Base-by-base conservation (phyloP, 2,329 filamentous ascomycete genomes). In the Cladobotryum mycophilum region DNA sequence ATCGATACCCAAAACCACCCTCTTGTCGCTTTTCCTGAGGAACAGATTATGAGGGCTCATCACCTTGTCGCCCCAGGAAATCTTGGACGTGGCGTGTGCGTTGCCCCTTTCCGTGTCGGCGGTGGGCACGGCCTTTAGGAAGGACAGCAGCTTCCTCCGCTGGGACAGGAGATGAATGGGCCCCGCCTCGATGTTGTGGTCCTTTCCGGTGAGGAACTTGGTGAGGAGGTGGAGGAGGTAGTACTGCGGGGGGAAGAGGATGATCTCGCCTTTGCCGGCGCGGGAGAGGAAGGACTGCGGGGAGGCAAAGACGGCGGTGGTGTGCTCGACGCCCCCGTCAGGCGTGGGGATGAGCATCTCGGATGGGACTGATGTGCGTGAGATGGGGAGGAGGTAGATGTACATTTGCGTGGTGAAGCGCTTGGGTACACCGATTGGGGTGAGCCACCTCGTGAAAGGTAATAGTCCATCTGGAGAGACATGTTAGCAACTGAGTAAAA, bases 351-450 rank as follows among this genome's bases (percentile, higher is more conserved):
- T 76, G 59, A 79, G 74, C 56, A 76, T 81, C 62, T 78, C 78
- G 3, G 67, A 64, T 2, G 68, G 62, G 5, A 57, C 54, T n/a
- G 69, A 66, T 11, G 84, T 48, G 13, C 55, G 57, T 47, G 60
- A 60, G 1, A 66, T 69, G 0, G 90, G 90, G 3, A 96, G 76
- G 67, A 95, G 85, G 69, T 96, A 96, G 11, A 97, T 67, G 69
- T 97, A 99, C 92, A 97, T 97, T 65, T 96, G 91, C 1, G 92
- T 96, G 0, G 88, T 89, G 70, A 95, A 99, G 42, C 93, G 80
- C 60, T 85, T 89, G 0, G 83, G 79, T 1, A 85, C 72, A 54
- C 80, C 82, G 1, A 74, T 68, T 0, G 92, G 92, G 2, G 93
- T 97, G 50, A 97, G 78, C 93, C 93, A 97, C 48, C 89, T 81